Evolutionary conservation across 202 grass and related monocot species (phyloP).

Genomic region (Bolboschoenoplectus hybrid): DNA sequence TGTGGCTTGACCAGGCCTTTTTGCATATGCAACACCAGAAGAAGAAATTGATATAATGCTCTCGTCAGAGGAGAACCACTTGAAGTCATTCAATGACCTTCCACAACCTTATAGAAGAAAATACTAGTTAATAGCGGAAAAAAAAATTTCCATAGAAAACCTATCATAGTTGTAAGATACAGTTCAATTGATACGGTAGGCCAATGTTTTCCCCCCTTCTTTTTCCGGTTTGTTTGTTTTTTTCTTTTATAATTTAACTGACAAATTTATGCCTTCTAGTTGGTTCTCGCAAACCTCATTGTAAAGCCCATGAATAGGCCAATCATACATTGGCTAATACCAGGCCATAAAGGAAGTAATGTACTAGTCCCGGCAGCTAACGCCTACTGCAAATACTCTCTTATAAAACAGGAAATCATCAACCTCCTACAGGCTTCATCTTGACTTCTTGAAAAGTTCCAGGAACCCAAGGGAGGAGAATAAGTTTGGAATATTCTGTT

Average conservation of each 20-base stretch:
- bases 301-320: not conserved
- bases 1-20: slow-evolving; percentile 73
- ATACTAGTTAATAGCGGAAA: slow-evolving; percentile 24
- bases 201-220: slow-evolving; percentile 23
- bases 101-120: slow-evolving; percentile 68
- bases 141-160: not conserved
- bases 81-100: slow-evolving; percentile 64
- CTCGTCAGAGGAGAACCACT: slow-evolving; percentile 76
- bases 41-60: slow-evolving; percentile 70
- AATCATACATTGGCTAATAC: slow-evolving; percentile 12
- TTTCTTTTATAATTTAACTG: slow-evolving; percentile 35
- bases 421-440: slow-evolving; percentile 83
- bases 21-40: slow-evolving; percentile 57
- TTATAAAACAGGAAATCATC: slow-evolving; percentile 9
- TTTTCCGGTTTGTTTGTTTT: not conserved
- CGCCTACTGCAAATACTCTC: not conserved
- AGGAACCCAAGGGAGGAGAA: slow-evolving; percentile 80
- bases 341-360: not conserved
- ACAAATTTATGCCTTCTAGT: slow-evolving; percentile 38
- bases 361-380: not conserved
- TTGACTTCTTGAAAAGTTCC: slow-evolving; percentile 76
- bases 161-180: not conserved
- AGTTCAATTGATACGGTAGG: not conserved
- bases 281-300: slow-evolving; percentile 38
- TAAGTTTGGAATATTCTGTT: slow-evolving; percentile 55